Base-by-base conservation (phyloP, 371 early-diverging fungal species). In the Quaeritorhiza haematococci region DNA sequence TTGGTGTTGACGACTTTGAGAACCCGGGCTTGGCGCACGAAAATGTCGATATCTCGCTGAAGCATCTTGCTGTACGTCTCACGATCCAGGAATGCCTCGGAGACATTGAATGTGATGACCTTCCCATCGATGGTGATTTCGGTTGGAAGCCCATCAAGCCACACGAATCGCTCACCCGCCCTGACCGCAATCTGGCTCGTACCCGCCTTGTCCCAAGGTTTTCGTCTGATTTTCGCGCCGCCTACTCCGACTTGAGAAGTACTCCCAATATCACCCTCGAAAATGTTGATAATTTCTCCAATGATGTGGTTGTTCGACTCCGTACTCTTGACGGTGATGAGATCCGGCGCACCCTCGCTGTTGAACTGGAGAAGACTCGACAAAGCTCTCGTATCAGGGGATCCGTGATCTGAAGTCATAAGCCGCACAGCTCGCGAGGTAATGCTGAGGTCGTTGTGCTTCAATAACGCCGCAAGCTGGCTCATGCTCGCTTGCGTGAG, bases 381-480 rank as follows among this genome's bases (percentile, higher is more conserved):
- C 28, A 66, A 33, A 10, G 59, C 66, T 13, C 66, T 38, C 0
- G 66, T 66, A 48, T 66, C 63, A 0, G 66, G 55, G 19, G 47
- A 30, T 5, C 59, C 52, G 48, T 42, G 49, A n/a, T n/a, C n/a
- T n/a, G n/a, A n/a, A 33, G 56, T 56, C 28, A 35, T 41, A 3
- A 61, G 56, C 23, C 66, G 29, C 8, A 65, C 24, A 2, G 66
- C 61, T 26, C 57, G 50, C 2, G 66, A 65, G 30, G 42, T 23
- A 28, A 65, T 57, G 0, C 23, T 3, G 13, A 41, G 21, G 7
- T 1, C 17, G 8, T 24, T 10, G 26, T 53, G 30, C 3, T 26
- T 1, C n/a, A 2, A 13, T 51, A 17, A 8, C 32, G 0, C 26
- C 13, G 49, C 7, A 6, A 0, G 7, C 3, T 23, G 23, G 1